Conservation (phyloP, 352 stramenopile species). For the Pythium brachiatum region DNA sequence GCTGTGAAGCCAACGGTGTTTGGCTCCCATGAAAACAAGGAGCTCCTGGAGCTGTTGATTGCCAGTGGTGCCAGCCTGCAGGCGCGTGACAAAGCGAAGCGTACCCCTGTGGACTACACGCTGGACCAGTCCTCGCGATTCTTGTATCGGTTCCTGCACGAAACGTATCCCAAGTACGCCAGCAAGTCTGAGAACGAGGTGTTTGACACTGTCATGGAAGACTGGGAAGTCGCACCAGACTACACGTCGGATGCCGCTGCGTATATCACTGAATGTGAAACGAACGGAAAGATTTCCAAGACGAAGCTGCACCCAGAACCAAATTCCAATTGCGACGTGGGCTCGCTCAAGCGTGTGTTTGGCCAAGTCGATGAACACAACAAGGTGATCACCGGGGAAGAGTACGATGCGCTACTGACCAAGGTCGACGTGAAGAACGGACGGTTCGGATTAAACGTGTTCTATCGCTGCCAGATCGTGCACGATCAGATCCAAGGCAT, state of each 20-base stretch:
- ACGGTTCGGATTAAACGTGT: constrained; percentile 71
- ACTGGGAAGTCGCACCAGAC: constrained; percentile 33
- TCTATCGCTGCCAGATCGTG: constrained; percentile 73
- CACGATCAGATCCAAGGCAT: constrained; percentile 65
- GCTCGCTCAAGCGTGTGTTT: constrained; percentile 45
- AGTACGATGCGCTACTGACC: constrained; percentile 56
- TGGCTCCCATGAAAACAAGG: constrained; percentile 65
- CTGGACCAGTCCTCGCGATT: constrained; percentile 49
- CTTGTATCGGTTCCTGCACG: constrained; percentile 49
- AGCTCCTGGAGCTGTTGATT: constrained; percentile 48
- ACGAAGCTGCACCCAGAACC: constrained; percentile 41
- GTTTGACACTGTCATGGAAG: constrained; percentile 30
- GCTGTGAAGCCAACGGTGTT: constrained; percentile 57
- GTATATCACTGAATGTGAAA: constrained; percentile 53
- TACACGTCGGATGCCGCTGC: constrained; percentile 47
- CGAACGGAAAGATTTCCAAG: constrained; percentile 53
- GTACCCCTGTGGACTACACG: constrained; percentile 55
- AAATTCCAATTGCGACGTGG: constrained; percentile 59
- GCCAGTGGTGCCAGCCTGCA: constrained; percentile 37
- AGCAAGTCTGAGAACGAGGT: constrained; percentile 25
- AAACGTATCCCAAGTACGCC: constrained; percentile 31
- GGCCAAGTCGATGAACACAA: constrained; percentile 28
- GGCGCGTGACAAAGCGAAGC: constrained; percentile 34
- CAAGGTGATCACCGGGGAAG: constrained; percentile 33
- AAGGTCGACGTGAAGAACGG: constrained; percentile 79